A percentile compares a stretch with the other conserved stretches of the same genome.
Conservation (phyloP, 345 rosid species). For the Litchi chinensis region DNA sequence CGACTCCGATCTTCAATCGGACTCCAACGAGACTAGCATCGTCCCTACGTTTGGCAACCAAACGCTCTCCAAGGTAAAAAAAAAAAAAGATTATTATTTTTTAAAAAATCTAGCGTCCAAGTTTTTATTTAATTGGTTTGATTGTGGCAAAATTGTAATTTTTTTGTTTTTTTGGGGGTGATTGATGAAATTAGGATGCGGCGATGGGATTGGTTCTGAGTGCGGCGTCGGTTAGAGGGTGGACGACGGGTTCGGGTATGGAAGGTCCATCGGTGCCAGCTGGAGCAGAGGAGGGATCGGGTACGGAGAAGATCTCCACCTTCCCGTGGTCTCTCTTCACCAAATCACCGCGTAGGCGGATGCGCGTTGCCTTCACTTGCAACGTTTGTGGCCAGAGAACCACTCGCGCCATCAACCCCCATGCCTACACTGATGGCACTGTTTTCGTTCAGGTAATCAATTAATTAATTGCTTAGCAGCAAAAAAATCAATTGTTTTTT, state of each 20-base stretch:
- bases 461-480: background rate
- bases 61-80: conserved; percentile 57
- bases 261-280: conserved; percentile 82
- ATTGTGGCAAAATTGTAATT: conserved; percentile 3
- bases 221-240: conserved; percentile 80
- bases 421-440: conserved; percentile 92
- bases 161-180: background rate
- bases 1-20: conserved; percentile 58
- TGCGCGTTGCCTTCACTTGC: conserved; percentile 96
- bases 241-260: conserved; percentile 97
- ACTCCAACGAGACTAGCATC: conserved; percentile 55
- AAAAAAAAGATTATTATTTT: too few relatives aligned
- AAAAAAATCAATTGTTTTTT: background rate
- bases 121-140: background rate
- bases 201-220: conserved; percentile 91
- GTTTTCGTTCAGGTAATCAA: conserved; percentile 80
- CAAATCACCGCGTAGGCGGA: conserved; percentile 84
- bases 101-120: background rate
- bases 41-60: conserved; percentile 62
- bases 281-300: conserved; percentile 45
- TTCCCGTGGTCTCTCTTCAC: conserved; percentile 94
- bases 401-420: conserved; percentile 86
- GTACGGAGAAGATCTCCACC: conserved; percentile 62
- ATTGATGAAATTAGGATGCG: conserved; percentile 47
- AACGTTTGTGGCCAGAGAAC: conserved; percentile 91